Percentiles rank a stretch among this genome's conserved stretches.
These are phyloP conservation scores for Candida sp. DNA, from an alignment of 1,139 yeast genomes.

Conservation along the genomic window DNA sequence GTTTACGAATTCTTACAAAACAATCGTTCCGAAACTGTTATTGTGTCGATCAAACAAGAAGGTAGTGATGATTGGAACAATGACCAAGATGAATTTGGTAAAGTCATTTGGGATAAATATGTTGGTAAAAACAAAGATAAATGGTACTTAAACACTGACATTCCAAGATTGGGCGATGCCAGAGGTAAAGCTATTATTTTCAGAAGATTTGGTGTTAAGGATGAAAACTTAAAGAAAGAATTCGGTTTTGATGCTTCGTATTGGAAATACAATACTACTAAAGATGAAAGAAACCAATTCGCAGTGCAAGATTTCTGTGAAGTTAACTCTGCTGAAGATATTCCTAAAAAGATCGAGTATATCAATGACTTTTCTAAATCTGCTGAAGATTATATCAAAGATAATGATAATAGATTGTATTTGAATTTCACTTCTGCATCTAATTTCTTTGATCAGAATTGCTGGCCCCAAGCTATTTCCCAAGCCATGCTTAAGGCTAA, in stretches of 20 bases:
- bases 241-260: constrained; percentile 69
- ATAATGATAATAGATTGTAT: constrained; percentile 54
- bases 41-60: constrained; percentile 73
- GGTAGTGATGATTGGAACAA: constrained; percentile 67
- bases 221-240: constrained; percentile 36
- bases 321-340: constrained; percentile 49
- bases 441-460: constrained; percentile 64
- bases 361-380: constrained; percentile 54
- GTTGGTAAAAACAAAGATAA: constrained; percentile 46
- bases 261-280: constrained; percentile 67
- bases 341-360: constrained; percentile 54
- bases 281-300: constrained; percentile 60
- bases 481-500: constrained; percentile 45
- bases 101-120: constrained; percentile 60
- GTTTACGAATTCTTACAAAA: constrained; percentile 54
- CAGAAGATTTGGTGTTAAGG: constrained; percentile 65
- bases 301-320: constrained; percentile 79
- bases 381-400: constrained; percentile 51
- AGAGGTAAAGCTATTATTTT: constrained; percentile 68
- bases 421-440: constrained; percentile 76
- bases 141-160: constrained; percentile 58
- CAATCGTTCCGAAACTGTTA: constrained; percentile 57
- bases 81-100: constrained; percentile 61
- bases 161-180: constrained; percentile 59
- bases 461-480: constrained; percentile 76